phyloP scores from a whole-genome alignment of 1,139 yeast species.

The Candida tropicalis region DNA sequence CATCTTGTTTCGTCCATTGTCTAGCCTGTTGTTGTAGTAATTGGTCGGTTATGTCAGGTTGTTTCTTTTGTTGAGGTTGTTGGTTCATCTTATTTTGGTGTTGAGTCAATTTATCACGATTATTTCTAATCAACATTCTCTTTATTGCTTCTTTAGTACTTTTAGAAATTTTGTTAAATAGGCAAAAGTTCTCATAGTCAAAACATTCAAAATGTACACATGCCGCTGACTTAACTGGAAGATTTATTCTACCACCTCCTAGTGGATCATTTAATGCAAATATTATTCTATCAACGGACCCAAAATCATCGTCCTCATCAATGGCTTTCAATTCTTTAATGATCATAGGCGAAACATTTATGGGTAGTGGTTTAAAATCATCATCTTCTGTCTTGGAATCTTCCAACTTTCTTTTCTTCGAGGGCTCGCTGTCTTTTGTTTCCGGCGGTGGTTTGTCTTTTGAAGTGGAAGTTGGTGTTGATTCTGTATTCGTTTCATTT shows the following conservation, averaged over 20 bases:
- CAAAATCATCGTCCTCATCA: constrained; percentile 20
- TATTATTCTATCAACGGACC: constrained; percentile 30
- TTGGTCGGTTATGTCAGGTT: not conserved
- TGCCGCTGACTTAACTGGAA: constrained; percentile 42
- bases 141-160: constrained; percentile 31
- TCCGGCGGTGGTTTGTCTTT: not conserved
- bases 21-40: too few species aligned
- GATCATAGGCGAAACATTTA: constrained; percentile 25
- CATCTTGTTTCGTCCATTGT: not conserved
- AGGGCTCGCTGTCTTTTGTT: not conserved
- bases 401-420: not conserved
- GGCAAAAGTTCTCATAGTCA: constrained; percentile 47
- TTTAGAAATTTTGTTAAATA: constrained; percentile 37
- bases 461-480: not conserved
- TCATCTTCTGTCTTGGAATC: constrained; percentile 2
- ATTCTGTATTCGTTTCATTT: not conserved
- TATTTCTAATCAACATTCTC: constrained; percentile 30
- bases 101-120: constrained; percentile 26
- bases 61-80: not conserved
- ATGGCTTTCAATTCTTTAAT: constrained; percentile 25
- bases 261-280: constrained; percentile 36
- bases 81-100: constrained; percentile 16
- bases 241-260: constrained; percentile 37
- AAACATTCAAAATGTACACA: constrained; percentile 52
- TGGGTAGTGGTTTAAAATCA: constrained; percentile 29